Evolutionary conservation across 192 early-diverging fungal species (phyloP).

Genomic region (Haplosporangium gracile): DNA sequence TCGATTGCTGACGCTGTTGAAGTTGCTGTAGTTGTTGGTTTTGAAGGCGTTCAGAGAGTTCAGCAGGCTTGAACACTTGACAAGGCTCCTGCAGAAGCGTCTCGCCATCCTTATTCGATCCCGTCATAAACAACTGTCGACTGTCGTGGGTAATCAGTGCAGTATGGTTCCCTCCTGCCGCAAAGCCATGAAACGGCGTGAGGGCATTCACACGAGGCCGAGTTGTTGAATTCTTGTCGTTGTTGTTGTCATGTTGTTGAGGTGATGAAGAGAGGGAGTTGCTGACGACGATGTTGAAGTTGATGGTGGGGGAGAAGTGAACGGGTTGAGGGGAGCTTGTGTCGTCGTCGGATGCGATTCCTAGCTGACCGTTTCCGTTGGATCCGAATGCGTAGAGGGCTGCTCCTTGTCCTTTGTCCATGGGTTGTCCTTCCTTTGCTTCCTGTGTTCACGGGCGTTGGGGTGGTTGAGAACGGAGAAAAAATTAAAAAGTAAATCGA

Average conservation of each 20-base stretch:
- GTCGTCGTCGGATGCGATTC: conserved; percentile 64
- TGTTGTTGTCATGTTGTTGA: not conserved
- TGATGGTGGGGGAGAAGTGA: not conserved
- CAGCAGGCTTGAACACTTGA: conserved; percentile 16
- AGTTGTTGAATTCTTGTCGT: not conserved
- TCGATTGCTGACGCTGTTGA: conserved; percentile 3
- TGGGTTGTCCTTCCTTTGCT: not conserved
- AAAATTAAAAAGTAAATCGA: too few species aligned
- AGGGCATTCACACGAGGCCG: not conserved
- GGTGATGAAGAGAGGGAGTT: not conserved
- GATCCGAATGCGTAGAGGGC: conserved; percentile 70
- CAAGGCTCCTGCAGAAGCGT: conserved; percentile 36
- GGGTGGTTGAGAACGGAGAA: too few species aligned
- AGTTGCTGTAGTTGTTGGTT: not conserved
- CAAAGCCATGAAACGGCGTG: conserved; percentile 47
- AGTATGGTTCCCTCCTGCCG: conserved; percentile 81
- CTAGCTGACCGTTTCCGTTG: conserved; percentile 78
- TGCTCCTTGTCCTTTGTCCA: conserved; percentile 2
- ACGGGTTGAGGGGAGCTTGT: conserved; percentile 34
- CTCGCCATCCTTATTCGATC: conserved; percentile 66
- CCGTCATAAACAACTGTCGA: conserved; percentile 59
- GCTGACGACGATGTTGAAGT: conserved; percentile 10
- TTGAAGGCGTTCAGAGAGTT: not conserved
- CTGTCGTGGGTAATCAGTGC: conserved; percentile 58
- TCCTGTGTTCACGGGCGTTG: too few species aligned